Conservation (phyloP, 495 filamentous ascomycete genomes). For the Daldinia grandis region DNA sequence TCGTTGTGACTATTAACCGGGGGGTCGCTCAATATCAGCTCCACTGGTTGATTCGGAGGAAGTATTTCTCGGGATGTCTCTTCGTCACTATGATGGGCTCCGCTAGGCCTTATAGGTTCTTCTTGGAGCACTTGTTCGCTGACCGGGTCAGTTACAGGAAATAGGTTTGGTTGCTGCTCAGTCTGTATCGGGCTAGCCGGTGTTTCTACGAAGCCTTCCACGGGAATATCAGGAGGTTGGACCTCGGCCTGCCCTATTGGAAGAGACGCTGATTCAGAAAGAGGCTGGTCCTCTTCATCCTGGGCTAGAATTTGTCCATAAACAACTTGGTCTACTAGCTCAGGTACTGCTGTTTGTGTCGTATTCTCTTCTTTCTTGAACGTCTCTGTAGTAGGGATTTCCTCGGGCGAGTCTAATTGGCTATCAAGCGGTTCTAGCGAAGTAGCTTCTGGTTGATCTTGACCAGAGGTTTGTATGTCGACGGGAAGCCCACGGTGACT, state of each 20-base stretch:
- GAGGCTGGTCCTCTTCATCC: slow-evolving; percentile 8
- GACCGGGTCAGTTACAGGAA: not conserved
- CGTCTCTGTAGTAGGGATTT: slow-evolving; percentile 29
- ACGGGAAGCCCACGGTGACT: not conserved
- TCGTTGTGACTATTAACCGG: not conserved
- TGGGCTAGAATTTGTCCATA: slow-evolving; percentile 1
- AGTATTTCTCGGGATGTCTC: slow-evolving; percentile 4
- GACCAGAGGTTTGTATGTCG: slow-evolving; percentile 15
- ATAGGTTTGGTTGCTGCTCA: not conserved
- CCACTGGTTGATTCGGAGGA: slow-evolving; percentile 5
- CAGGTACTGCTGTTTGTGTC: slow-evolving; percentile 5
- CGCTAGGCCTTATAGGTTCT: not conserved
- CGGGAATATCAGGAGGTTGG: not conserved
- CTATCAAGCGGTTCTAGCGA: slow-evolving; percentile 9
- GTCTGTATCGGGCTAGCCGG: slow-evolving; percentile 3
- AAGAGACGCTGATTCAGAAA: not conserved
- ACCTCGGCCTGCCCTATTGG: slow-evolving; percentile 7
- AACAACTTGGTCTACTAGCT: slow-evolving; percentile 3
- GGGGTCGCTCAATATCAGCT: not conserved
- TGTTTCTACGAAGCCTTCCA: slow-evolving; percentile 7
- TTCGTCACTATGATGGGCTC: not conserved
- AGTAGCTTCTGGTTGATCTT: slow-evolving; percentile 20
- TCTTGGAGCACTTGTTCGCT: slow-evolving; percentile 5
- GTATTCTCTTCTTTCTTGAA: slow-evolving; percentile 42
- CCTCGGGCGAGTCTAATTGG: slow-evolving; percentile 15